Conservation (phyloP, 331 rosid genomes). For the Spiraea crenata region DNA sequence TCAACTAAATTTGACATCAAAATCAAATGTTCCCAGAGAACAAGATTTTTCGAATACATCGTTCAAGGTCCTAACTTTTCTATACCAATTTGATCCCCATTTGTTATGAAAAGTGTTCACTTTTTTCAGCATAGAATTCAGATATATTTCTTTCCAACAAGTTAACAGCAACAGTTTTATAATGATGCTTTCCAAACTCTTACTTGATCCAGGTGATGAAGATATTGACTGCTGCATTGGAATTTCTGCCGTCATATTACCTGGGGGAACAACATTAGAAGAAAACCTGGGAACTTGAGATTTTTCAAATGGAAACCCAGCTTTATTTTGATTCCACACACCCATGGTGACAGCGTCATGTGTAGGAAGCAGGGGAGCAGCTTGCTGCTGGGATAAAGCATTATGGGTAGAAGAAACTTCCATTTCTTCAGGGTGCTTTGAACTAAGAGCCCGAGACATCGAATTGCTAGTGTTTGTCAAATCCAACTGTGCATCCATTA, state of each 20-base stretch:
- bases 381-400: conserved; percentile 44
- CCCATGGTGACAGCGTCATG: conserved; percentile 24
- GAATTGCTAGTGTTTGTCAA: conserved; percentile 44
- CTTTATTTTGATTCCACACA: conserved; percentile 43
- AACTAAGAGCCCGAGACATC: conserved; percentile 38
- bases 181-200: conserved; percentile 28
- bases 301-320: conserved; percentile 38
- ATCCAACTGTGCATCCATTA: conserved; percentile 44
- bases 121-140: conserved; percentile 6
- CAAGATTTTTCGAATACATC: neutral
- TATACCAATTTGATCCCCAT: neutral
- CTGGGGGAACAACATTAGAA: conserved; percentile 38
- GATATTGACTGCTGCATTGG: conserved; percentile 35
- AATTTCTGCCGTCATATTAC: conserved; percentile 34
- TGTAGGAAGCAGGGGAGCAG: conserved; percentile 33
- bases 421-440: conserved; percentile 48
- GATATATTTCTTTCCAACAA: conserved; percentile 3
- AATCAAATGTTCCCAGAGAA: neutral
- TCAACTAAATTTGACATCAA: conserved; percentile 9
- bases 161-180: neutral
- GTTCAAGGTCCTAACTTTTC: conserved; percentile 4
- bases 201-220: conserved; percentile 40
- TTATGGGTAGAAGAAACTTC: conserved; percentile 55
- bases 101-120: conserved; percentile 12
- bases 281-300: conserved; percentile 47